Evolutionary conservation across 148 eudicot species (phyloP).

Genomic region (Rhododendron molle): DNA sequence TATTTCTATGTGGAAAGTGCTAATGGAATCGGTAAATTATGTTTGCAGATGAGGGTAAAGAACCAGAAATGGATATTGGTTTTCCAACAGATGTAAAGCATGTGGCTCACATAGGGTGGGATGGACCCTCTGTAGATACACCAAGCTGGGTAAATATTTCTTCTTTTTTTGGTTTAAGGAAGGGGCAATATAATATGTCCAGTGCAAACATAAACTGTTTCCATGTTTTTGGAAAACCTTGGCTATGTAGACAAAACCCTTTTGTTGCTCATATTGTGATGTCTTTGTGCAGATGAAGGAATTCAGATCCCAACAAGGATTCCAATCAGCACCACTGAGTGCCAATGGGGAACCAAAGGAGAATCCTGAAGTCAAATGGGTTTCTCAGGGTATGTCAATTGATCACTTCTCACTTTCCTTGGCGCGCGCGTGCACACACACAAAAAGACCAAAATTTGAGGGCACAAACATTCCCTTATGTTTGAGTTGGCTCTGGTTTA

Average conservation of each 20-base stretch:
- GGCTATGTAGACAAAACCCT: neutral
- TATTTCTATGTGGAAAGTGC: neutral
- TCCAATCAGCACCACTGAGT: slow-evolving; percentile 16
- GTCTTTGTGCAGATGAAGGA: slow-evolving; percentile 44
- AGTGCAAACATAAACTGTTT: neutral
- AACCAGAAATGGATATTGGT: slow-evolving; percentile 72
- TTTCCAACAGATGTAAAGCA: slow-evolving; percentile 90
- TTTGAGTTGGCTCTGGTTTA: too few relatives aligned
- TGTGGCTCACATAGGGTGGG: slow-evolving; percentile 88
- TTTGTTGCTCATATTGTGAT: neutral
- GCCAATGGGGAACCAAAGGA: slow-evolving; percentile 15
- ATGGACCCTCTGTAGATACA: slow-evolving; percentile 53
- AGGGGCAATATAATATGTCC: neutral
- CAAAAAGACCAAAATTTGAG: too few relatives aligned
- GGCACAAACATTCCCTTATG: too few relatives aligned
- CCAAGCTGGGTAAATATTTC: slow-evolving; percentile 67
- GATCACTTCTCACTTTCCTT: neutral
- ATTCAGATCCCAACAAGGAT: slow-evolving; percentile 40
- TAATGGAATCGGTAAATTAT: neutral
- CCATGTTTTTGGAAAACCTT: neutral
- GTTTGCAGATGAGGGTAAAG: slow-evolving; percentile 61
- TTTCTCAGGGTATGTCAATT: slow-evolving; percentile 25
- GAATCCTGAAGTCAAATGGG: slow-evolving; percentile 15
- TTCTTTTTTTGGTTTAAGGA: neutral
- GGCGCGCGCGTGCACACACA: too few relatives aligned